Percentiles rank a stretch among this genome's conserved stretches.
Evolutionary conservation across 345 rosid species (phyloP).

Genomic region (Melaleuca alternifolia): DNA sequence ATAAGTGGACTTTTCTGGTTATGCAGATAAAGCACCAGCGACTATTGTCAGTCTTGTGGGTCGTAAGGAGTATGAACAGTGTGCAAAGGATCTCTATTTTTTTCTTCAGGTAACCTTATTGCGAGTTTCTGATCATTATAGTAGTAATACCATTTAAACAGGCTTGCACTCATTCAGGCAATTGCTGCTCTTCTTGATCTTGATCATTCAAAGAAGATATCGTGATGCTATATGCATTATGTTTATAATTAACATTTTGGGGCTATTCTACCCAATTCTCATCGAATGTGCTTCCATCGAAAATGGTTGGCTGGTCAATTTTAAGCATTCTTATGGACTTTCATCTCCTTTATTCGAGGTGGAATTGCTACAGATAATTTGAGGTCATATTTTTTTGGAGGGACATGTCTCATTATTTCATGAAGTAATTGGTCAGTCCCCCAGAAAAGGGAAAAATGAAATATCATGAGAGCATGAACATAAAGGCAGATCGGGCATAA

Average conservation of each 20-base stretch:
- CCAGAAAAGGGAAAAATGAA: background rate
- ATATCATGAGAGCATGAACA: background rate
- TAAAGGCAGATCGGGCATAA: background rate
- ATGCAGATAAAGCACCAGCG: conserved; percentile 83
- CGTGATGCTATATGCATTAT: background rate
- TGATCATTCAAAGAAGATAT: background rate
- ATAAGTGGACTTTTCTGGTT: background rate
- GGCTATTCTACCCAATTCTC: background rate
- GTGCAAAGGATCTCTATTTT: conserved; percentile 84
- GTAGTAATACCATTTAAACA: background rate
- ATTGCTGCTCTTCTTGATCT: background rate
- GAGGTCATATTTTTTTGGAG: background rate
- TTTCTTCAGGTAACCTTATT: conserved; percentile 69
- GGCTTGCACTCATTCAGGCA: background rate
- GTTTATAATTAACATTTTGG: background rate
- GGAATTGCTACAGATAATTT: background rate
- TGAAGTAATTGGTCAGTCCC: background rate
- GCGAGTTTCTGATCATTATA: background rate
- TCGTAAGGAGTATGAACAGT: conserved; percentile 85
- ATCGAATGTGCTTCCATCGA: background rate
- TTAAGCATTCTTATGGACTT: background rate
- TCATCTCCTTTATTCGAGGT: background rate
- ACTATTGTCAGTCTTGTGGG: conserved; percentile 78
- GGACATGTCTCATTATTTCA: background rate
- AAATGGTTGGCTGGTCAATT: background rate